Evolutionary conservation across 2,329 filamentous ascomycete genomes (phyloP), one percentile per base, ranked within the genome.

Genomic region (Lachnellula subtilissima): DNA sequence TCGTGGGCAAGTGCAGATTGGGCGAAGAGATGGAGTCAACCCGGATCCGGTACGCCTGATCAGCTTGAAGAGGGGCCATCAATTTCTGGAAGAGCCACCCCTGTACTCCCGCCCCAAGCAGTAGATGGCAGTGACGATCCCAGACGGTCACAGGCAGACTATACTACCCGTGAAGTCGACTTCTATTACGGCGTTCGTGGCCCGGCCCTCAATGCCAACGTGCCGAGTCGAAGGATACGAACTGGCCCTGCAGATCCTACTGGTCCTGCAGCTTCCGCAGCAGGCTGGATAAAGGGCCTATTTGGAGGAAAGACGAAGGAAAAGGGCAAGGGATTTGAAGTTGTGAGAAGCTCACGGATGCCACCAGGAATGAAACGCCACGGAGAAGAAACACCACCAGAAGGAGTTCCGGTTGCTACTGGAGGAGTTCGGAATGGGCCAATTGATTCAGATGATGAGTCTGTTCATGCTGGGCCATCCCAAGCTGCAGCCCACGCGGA

Each of bases 191-290:
- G 91, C 9, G 88, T 96, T 17, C 85, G 94, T 36, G 94, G 94
- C 0, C 90, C 91, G 19, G 91, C 93, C 1, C 75, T 97, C 12
- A 92, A 87, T 64, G 88, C 91, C 1, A 89, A 91, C 58, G 85
- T 85, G 3, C 88, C 88, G 0, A 91, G 89, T 19, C 82, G 94
- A 50, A 93, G 89, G 69, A 78, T 97, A 50, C 93, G 94, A 66
- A 99, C 94, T 4, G 94, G 94, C 0, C 94, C 94, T 2, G 91
- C 92, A 8, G 93, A 99, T 74, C 94, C 94, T 0, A 96, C 92
- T 39, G 90, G 92, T 0, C 91, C 92, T 0, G 89, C 96, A 19
- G 88, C 91, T 1, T 93, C 89, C 7, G 93, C 94, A 0, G 88
- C 89, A 0, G 90, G 91, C 4, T 99, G 93, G 91, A 84, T 97